phyloP scores from a whole-genome alignment of 768 basidiomycete genomes.

The Macrolepiota albuminosa region DNA sequence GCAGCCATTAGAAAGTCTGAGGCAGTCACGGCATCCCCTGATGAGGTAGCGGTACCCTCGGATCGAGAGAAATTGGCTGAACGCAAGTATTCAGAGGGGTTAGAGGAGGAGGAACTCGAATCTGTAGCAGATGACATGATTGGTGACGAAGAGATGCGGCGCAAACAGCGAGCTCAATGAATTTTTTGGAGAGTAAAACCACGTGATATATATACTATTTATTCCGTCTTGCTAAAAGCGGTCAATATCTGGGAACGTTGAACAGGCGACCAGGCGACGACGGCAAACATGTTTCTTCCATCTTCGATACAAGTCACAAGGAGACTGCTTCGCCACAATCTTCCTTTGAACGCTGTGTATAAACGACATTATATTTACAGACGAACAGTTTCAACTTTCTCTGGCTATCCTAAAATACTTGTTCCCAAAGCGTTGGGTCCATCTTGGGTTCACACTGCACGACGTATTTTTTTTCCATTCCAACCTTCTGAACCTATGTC shows the following conservation, averaged over 20 bases:
- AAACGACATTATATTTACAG: constrained; percentile 13
- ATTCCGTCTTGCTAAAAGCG: not conserved
- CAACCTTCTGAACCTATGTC: not conserved
- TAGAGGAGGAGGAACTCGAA: constrained; percentile 36
- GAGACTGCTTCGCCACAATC: not conserved
- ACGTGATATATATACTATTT: constrained; percentile 6
- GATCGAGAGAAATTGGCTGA: constrained; percentile 44
- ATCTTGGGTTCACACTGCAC: constrained; percentile 15
- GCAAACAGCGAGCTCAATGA: not conserved
- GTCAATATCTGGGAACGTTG: not conserved
- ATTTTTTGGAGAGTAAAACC: constrained; percentile 8
- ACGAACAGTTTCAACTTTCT: constrained; percentile 11
- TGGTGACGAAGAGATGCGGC: constrained; percentile 14
- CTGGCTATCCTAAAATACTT: constrained; percentile 14
- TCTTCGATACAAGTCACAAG: constrained; percentile 14
- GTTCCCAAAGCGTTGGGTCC: constrained; percentile 18
- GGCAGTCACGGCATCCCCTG: constrained; percentile 68
- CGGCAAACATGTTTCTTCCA: constrained; percentile 17
- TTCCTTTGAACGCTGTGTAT: not conserved
- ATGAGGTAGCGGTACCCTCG: constrained; percentile 30
- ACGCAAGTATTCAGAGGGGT: constrained; percentile 41
- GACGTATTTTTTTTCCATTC: constrained; percentile 22
- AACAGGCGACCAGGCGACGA: constrained; percentile 1
- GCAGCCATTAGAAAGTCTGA: constrained; percentile 82
- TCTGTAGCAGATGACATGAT: constrained; percentile 25